phyloP scores from a whole-genome alignment of 176 grass and related monocot species.

The Eragrostis nindensis region DNA sequence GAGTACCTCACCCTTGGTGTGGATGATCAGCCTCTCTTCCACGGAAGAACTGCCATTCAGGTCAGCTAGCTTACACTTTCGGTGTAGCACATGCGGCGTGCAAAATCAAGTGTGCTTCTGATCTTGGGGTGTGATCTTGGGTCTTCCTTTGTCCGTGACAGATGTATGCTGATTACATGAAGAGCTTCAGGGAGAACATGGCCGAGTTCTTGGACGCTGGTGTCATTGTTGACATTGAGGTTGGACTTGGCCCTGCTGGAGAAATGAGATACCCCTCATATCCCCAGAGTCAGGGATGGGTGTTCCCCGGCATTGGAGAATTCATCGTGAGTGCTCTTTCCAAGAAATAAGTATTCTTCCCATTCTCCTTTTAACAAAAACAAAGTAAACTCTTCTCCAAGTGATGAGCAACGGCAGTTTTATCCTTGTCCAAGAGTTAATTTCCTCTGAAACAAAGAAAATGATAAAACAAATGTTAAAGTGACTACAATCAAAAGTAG shows the following conservation, averaged over 20 bases:
- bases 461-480: background rate
- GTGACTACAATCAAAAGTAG: constrained; percentile 1
- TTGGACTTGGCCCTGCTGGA: constrained; percentile 82
- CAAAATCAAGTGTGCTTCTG: background rate
- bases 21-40: constrained; percentile 79
- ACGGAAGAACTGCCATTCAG: constrained; percentile 75
- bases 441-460: background rate
- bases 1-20: constrained; percentile 84
- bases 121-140: background rate
- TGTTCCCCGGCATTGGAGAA: constrained; percentile 86
- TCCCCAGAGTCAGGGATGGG: constrained; percentile 75
- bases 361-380: background rate
- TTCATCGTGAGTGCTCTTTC: constrained; percentile 67
- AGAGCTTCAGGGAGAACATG: constrained; percentile 87
- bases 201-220: constrained; percentile 65
- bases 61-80: constrained; percentile 33
- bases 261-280: constrained; percentile 96
- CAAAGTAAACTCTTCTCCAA: constrained; percentile 4
- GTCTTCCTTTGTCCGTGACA: constrained; percentile 35
- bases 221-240: constrained; percentile 82
- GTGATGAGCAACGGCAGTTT: constrained; percentile 34
- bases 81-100: background rate
- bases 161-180: constrained; percentile 90
- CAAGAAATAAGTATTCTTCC: constrained; percentile 13
- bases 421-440: background rate